Evolutionary conservation across 1,284 basidiomycete genomes (phyloP).

Genomic region (Papiliotrema laurentii): DNA sequence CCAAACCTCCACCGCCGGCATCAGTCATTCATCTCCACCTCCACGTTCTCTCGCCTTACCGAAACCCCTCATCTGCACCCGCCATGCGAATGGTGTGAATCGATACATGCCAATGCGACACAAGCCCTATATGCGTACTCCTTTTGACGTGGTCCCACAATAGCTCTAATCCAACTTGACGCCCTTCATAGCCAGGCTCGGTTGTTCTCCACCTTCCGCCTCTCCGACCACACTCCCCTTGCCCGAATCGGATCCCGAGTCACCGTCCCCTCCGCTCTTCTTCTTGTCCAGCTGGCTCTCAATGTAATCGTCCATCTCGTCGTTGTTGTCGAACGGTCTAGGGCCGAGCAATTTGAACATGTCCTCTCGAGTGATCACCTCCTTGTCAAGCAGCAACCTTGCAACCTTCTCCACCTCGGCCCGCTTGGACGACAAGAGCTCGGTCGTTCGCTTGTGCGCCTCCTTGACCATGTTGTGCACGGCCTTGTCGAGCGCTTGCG

Average conservation of each 20-base stretch:
- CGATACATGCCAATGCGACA: no score
- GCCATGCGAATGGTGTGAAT: no score
- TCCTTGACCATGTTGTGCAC: conserved; percentile 93
- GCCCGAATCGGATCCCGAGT: conserved; percentile 12
- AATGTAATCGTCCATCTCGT: conserved; percentile 92
- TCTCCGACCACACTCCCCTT: conserved; percentile 17
- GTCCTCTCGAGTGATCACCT: conserved; percentile 76
- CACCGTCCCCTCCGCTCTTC: conserved; percentile 16
- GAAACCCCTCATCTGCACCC: no score
- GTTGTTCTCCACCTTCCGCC: background rate
- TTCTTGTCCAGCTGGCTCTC: conserved; percentile 53
- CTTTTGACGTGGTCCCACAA: no score
- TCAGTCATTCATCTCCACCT: no score
- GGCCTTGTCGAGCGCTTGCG: conserved; percentile 80
- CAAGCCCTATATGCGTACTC: no score
- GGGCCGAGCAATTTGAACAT: conserved; percentile 40
- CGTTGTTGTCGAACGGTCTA: conserved; percentile 55
- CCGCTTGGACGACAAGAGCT: conserved; percentile 74
- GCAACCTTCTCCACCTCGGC: conserved; percentile 94
- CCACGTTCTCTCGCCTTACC: no score
- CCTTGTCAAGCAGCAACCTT: conserved; percentile 80
- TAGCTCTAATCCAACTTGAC: conserved; percentile 7
- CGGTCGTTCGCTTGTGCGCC: conserved; percentile 79
- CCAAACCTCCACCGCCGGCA: no score
- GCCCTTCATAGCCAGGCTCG: conserved; percentile 19